Evolutionary conservation across 495 filamentous ascomycete genomes (phyloP), one percentile per base, ranked within the genome.

Genomic region (Elaphomyces granulatus): DNA sequence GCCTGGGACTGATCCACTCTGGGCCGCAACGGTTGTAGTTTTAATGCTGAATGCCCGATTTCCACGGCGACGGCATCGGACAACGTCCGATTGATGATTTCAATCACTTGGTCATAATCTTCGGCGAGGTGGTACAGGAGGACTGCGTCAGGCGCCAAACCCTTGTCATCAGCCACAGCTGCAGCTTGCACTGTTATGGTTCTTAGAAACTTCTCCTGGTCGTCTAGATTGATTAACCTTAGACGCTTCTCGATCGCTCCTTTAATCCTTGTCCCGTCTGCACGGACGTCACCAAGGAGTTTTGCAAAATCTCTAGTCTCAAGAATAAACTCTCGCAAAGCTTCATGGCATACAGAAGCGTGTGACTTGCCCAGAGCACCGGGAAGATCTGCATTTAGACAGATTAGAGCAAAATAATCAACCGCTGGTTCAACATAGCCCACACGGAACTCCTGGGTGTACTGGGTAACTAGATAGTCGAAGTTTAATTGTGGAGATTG

Each of bases 281-380:
- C 67, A 41, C 74, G 73, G 43, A 99, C 81, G 52, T 99, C 92
- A 26, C 92, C 90, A 37, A 99, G 78, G 15, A 99, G 69, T 45
- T 82, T 81, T 45, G 87, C 86, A 54, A 94, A 96, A 53, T 96
- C 90, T 40, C 87, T 71, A 8, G 83, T 93, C 61, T 96, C 90
- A 15, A 99, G 69, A 28, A 94, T 83, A 38, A 94, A 81, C 53
- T 96, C 90, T n/a, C 86, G 81, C 41, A 99, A 68, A 15, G 87
- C 87, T 53, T 93, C 85, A 55, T 95, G 83, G 58, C 88, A 96
- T 31, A 95, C 71, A 1, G 72, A 66, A 23, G 80, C 71, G 53
- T 96, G 90, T 10, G 75, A 74, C 42, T 74, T 77, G 44, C 87
- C 88, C 2, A 74, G 58, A 21, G 77, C 66, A 19, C 81, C 75